phyloP scores from a whole-genome alignment of 169 alveolate species.

The Plasmodium coatneyi region DNA sequence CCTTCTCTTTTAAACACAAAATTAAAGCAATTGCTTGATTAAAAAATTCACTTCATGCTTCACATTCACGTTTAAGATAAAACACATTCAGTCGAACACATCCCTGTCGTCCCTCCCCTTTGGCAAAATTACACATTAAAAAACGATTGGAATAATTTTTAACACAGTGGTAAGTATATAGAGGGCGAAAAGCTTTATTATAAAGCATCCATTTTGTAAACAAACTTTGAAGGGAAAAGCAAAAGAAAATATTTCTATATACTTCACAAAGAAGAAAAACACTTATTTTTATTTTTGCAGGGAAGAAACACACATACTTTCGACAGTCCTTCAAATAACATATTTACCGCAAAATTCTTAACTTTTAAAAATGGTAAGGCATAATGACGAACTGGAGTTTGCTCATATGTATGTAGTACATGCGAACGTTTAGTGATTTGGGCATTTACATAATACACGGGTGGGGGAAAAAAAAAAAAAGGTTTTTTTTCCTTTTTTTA shows the following conservation, averaged over 20 bases:
- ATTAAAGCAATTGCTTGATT: background rate
- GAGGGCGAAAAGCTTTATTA: background rate
- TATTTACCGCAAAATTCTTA: conserved; percentile 2
- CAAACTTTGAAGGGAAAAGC: background rate
- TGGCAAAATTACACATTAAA: conserved; percentile 2
- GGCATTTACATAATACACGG: background rate
- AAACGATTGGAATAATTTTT: background rate
- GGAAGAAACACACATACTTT: background rate
- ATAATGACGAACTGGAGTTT: background rate
- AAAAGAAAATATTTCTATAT: background rate
- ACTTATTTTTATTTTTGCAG: background rate
- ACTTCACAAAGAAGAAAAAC: background rate
- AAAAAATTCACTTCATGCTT: background rate
- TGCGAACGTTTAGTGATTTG: background rate
- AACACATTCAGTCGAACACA: background rate
- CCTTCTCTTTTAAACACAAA: background rate
- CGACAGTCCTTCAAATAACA: background rate
- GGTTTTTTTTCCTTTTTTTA: background rate
- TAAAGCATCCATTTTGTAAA: background rate
- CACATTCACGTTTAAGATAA: background rate
- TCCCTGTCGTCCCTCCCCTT: background rate
- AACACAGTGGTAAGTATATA: background rate
- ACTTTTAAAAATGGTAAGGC: conserved; percentile 19
- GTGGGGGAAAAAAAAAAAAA: background rate
- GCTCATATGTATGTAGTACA: background rate